phyloP scores from a whole-genome alignment of 2,329 filamentous ascomycete species.

The Penicillium sp. region DNA sequence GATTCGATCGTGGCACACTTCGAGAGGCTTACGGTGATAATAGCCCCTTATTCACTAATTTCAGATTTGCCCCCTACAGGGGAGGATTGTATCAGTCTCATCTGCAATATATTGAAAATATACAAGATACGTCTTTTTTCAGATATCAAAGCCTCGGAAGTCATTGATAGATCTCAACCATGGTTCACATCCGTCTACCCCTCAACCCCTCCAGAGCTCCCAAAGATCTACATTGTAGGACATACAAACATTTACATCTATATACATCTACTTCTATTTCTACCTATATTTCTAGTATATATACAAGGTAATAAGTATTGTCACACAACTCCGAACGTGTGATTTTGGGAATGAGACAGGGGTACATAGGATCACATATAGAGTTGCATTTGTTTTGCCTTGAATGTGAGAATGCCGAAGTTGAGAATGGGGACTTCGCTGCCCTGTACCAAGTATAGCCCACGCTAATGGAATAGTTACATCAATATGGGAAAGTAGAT shows the following conservation, averaged over 20 bases:
- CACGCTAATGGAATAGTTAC: neutral
- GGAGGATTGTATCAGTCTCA: neutral
- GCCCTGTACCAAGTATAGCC: neutral
- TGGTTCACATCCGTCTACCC: constrained; percentile 20
- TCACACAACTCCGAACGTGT: constrained; percentile 18
- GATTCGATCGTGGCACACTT: constrained; percentile 21
- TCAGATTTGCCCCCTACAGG: neutral
- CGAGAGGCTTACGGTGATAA: constrained; percentile 1
- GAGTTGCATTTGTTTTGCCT: neutral
- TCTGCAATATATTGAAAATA: neutral
- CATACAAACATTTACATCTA: neutral
- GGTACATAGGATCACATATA: constrained; percentile 7
- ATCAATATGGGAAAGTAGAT: neutral
- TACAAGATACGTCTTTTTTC: neutral
- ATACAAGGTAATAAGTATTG: neutral
- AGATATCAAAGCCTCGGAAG: neutral
- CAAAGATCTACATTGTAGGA: neutral
- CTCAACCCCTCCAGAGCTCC: constrained; percentile 1
- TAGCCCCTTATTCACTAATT: constrained; percentile 4
- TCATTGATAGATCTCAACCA: constrained; percentile 14
- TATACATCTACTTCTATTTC: neutral
- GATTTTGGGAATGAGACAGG: constrained; percentile 23
- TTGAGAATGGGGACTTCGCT: neutral
- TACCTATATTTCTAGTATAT: neutral
- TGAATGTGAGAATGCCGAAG: neutral